These are phyloP conservation scores for Phytopythium delawarense DNA, from an alignment of 352 stramenopile species.

Conservation along the genomic window DNA sequence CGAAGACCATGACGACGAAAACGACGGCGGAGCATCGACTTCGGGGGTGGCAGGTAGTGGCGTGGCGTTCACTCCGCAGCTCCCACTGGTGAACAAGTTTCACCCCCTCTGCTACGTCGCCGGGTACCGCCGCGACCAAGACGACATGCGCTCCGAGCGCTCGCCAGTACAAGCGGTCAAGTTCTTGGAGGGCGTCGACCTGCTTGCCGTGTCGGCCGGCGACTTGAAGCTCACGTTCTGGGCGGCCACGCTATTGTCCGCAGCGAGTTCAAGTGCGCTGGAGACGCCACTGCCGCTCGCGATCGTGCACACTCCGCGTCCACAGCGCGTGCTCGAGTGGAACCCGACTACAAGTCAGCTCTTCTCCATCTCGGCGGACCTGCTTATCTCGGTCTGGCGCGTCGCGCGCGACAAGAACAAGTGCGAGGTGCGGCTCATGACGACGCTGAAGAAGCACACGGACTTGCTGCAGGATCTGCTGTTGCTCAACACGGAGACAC, in stretches of 20 bases:
- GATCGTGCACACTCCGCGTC: conserved; percentile 57
- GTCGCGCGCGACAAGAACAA: conserved; percentile 34
- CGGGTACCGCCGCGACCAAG: conserved; percentile 71
- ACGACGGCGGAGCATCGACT: not conserved
- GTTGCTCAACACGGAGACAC: conserved; percentile 60
- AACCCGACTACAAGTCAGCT: conserved; percentile 41
- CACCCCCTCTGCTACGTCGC: conserved; percentile 65
- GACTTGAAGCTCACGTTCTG: conserved; percentile 83
- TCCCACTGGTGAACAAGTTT: conserved; percentile 64
- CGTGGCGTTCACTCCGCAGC: conserved; percentile 28
- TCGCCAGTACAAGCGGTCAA: conserved; percentile 74
- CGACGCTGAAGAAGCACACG: conserved; percentile 60
- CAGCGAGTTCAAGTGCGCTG: conserved; percentile 50
- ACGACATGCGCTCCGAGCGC: conserved; percentile 69
- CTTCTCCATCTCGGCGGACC: conserved; percentile 70
- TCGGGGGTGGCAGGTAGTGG: not conserved
- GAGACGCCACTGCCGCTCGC: conserved; percentile 61
- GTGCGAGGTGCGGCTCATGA: conserved; percentile 49
- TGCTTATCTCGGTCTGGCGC: conserved; percentile 62
- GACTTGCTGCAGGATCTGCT: conserved; percentile 73
- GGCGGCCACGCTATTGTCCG: conserved; percentile 55
- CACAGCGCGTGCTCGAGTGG: conserved; percentile 74
- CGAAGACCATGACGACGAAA: conserved; percentile 1
- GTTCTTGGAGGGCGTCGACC: conserved; percentile 50
- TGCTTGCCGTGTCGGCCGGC: conserved; percentile 64